A percentile compares a stretch with the other conserved stretches of the same genome.
Conservation (phyloP, 2,329 filamentous ascomycete species). For the Aphanoascus verrucosus region DNA sequence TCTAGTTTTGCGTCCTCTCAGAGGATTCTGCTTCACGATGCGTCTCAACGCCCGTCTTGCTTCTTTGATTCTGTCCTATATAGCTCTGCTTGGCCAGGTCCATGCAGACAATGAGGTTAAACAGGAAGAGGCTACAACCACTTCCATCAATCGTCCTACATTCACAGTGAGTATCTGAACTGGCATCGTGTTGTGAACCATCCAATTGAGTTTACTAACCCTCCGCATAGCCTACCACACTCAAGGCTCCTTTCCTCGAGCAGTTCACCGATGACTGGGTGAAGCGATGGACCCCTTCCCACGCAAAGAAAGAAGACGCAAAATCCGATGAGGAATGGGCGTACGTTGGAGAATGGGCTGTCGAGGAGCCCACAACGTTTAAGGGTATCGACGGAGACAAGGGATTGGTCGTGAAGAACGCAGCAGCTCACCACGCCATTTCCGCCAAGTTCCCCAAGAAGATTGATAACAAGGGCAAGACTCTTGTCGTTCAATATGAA, state of each 20-base stretch:
- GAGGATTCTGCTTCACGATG: conserved; percentile 48
- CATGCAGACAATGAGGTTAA: conserved; percentile 58
- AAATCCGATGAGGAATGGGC: conserved; percentile 83
- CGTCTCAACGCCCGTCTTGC: conserved; percentile 72
- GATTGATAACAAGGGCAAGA: conserved; percentile 95
- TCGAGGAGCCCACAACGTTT: conserved; percentile 82
- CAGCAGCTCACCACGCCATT: conserved; percentile 96
- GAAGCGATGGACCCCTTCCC: conserved; percentile 80
- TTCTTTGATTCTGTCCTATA: conserved; percentile 57
- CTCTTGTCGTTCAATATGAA: conserved; percentile 95
- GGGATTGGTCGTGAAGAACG: conserved; percentile 95
- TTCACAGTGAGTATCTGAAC: conserved; percentile 63
- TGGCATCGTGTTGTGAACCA: background rate
- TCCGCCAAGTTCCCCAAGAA: conserved; percentile 96
- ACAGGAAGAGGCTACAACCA: conserved; percentile 44
- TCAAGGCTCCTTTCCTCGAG: conserved; percentile 93
- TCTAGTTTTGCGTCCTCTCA: conserved; percentile 14
- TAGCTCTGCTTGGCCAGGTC: conserved; percentile 55
- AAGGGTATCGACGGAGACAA: conserved; percentile 93
- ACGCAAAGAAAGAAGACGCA: conserved; percentile 90
- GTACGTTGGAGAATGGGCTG: conserved; percentile 91
- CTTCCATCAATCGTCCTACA: conserved; percentile 58
- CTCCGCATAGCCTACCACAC: conserved; percentile 58
- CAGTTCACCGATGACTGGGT: conserved; percentile 98
- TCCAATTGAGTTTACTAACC: conserved; percentile 14